Conservation (phyloP, 371 early-diverging fungal species). For the Zancudomyces culisetae region DNA sequence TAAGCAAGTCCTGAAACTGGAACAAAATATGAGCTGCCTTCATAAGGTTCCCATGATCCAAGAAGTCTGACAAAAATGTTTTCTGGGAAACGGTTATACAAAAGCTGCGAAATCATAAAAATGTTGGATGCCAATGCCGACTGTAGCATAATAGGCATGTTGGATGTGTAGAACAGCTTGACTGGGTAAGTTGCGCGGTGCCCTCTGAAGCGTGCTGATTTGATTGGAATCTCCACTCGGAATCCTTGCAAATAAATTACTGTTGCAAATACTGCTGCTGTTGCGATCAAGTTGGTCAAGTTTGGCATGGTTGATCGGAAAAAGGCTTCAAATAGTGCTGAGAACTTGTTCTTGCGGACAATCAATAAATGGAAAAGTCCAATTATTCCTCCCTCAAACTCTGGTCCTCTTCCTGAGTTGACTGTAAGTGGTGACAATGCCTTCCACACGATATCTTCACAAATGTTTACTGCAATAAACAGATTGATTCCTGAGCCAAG, state of each 20-base stretch:
- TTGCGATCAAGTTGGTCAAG: conserved; percentile 81
- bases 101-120: conserved; percentile 90
- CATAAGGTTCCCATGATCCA: conserved; percentile 92
- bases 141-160: conserved; percentile 99
- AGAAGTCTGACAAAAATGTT: conserved; percentile 84
- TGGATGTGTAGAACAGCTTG: conserved; percentile 99
- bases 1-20: conserved; percentile 93
- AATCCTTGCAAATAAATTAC: conserved; percentile 99
- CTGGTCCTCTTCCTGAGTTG: conserved; percentile 94
- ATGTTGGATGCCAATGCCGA: conserved; percentile 91
- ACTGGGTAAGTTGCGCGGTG: conserved; percentile 95
- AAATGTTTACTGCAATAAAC: conserved; percentile 99
- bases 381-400: conserved; percentile 98
- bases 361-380: conserved; percentile 89
- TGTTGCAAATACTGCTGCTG: conserved; percentile 76
- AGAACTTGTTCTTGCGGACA: conserved; percentile 91
- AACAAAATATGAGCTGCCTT: conserved; percentile 73
- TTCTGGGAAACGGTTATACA: conserved; percentile 88
- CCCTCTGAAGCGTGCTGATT: conserved; percentile 89
- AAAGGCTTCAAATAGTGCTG: conserved; percentile 96
- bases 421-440: conserved; percentile 91
- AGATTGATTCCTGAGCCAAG: conserved; percentile 99
- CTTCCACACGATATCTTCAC: conserved; percentile 99
- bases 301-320: conserved; percentile 96
- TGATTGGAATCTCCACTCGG: conserved; percentile 97